phyloP scores from a whole-genome alignment of 345 rosid species.

The Erysimum cheiranthoides region DNA sequence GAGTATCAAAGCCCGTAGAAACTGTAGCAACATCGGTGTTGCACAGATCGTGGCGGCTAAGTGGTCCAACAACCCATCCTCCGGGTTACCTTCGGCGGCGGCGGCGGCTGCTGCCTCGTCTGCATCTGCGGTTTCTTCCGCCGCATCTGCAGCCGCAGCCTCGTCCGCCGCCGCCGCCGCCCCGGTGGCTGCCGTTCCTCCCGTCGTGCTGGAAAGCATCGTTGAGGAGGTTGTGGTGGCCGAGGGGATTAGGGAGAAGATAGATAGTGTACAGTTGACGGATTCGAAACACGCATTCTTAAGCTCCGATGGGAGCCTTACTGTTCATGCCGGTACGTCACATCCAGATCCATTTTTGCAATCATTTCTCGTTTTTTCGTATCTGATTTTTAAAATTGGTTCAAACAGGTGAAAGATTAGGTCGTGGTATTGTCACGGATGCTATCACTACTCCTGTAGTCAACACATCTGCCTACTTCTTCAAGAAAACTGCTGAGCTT shows the following conservation, averaged over 20 bases:
- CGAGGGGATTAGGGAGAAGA: constrained; percentile 50
- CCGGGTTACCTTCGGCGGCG: constrained; percentile 60
- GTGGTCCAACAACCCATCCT: constrained; percentile 73
- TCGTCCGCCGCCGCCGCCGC: constrained; percentile 50
- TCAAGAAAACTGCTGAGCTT: constrained; percentile 85
- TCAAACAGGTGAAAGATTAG: constrained; percentile 82
- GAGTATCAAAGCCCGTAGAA: constrained; percentile 91
- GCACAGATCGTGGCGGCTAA: constrained; percentile 98
- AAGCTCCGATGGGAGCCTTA: constrained; percentile 84
- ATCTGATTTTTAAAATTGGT: background rate
- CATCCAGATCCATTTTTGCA: constrained; percentile 10
- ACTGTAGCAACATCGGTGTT: constrained; percentile 99
- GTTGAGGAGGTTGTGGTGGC: constrained; percentile 53
- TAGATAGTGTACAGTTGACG: constrained; percentile 60
- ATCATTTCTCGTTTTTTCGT: background rate
- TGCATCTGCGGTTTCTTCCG: constrained; percentile 50
- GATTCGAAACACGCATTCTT: constrained; percentile 60
- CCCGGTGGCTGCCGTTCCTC: constrained; percentile 51
- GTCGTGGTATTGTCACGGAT: constrained; percentile 95
- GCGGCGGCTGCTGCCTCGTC: constrained; percentile 59
- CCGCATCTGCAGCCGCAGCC: constrained; percentile 42
- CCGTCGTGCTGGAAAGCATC: constrained; percentile 47
- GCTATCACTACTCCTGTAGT: constrained; percentile 96
- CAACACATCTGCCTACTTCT: constrained; percentile 91
- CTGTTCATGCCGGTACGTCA: constrained; percentile 88